Evolutionary conservation across 306 rosid species (phyloP).

Genomic region (Dryas drummondii): DNA sequence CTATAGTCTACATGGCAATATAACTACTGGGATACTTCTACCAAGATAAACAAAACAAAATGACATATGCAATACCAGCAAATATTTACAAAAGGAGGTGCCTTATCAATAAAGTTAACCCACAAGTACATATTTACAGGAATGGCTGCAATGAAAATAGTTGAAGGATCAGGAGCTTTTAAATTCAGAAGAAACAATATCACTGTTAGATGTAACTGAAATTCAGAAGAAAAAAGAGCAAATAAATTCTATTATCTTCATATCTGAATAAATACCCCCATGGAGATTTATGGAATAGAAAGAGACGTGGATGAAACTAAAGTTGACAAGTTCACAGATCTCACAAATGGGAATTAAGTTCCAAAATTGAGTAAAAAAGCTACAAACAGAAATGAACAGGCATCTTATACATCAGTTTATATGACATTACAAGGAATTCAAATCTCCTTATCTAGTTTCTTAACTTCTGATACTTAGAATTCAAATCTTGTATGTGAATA

Average conservation of each 20-base stretch:
- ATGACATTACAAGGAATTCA: too few relatives aligned
- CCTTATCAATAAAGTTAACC: too few relatives aligned
- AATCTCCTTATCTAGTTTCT: background rate
- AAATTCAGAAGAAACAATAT: background rate
- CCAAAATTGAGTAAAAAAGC: background rate
- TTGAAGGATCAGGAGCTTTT: too few relatives aligned
- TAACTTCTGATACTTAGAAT: background rate
- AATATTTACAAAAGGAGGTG: too few relatives aligned
- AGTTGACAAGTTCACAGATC: background rate
- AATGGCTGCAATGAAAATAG: too few relatives aligned
- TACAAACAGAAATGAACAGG: background rate
- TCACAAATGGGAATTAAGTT: background rate
- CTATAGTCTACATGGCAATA: slow-evolving; percentile 1
- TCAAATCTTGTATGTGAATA: too few relatives aligned
- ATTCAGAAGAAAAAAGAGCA: background rate
- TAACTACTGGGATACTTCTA: background rate
- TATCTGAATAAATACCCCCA: background rate
- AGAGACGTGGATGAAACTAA: background rate
- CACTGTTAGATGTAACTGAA: background rate
- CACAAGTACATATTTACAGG: too few relatives aligned
- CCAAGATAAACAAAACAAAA: background rate
- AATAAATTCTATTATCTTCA: background rate
- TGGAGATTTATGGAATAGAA: background rate
- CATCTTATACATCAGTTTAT: background rate
- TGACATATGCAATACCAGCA: background rate